Base-by-base conservation (phyloP, 2,329 filamentous ascomycete species). In the Lachnellula occidentalis region DNA sequence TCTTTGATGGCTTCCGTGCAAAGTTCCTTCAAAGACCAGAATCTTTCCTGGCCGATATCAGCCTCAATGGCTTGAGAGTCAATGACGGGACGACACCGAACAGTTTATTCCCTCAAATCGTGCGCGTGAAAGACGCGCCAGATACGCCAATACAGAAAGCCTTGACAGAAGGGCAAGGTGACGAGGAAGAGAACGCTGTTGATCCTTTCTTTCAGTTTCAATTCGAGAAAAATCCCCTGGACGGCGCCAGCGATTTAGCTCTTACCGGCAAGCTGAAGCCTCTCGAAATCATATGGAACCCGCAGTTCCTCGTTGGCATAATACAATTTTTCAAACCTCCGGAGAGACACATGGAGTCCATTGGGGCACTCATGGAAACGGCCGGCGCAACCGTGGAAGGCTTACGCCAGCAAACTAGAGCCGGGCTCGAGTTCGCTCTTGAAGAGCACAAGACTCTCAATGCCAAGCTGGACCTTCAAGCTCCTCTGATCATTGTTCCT, bases 371-470 rank as follows among this genome's bases (percentile, higher is more conserved):
- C 53, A 90, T 99, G 85, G 95, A 99, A 71, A 90, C 87, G 46
- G 94, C 94, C 5, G 92, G 94, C 22, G 92, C 92, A 1, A 99
- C 94, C 0, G 92, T 99, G 0, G 92, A 99, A 71, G 92, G 92
- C 7, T 78, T 99, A 55, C 83, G 95, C 34, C 92, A 97, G 69
- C 95, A 99, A 73, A 99, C 95, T 4, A 83, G 95, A 69, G 92
- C 94, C 48, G 92, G 94, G 24, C 81, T 99, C 34, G 92, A 99
- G 71, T 99, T 96, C 72, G 95, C 94, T 0, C 76, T 99, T 3
- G 88, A 96, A 66, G 95, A 99, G 69, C 94, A 99, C 77, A 97
- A 96, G 76, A 97, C 94, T 2, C 87, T 99, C 69, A 96, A 99
- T 65, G 92, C 92, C 14, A 90, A 97, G 64, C 78, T 99, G 43